Conservation (phyloP, 768 basidiomycete genomes). For the Podaxis rugospora region DNA sequence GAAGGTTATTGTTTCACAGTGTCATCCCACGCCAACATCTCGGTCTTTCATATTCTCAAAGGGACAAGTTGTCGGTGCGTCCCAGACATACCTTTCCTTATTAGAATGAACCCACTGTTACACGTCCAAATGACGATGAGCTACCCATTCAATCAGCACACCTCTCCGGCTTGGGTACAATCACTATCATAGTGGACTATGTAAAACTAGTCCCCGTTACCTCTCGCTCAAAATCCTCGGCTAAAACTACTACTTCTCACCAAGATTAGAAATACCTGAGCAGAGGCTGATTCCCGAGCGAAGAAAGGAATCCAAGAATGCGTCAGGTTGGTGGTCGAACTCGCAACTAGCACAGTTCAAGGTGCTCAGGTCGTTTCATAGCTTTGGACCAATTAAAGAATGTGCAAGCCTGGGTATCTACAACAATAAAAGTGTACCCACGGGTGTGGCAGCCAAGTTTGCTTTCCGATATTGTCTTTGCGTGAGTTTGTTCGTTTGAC, state of each 20-base stretch:
- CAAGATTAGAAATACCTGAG: background rate
- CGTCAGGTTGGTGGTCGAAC: background rate
- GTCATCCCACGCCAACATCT: background rate
- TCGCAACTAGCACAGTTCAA: background rate
- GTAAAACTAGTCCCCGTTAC: background rate
- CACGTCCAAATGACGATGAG: background rate
- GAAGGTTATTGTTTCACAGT: background rate
- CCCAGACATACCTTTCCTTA: background rate
- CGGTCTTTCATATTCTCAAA: background rate
- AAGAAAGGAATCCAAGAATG: background rate
- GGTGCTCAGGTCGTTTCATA: background rate
- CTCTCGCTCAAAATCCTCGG: too few relatives aligned
- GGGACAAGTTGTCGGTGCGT: background rate
- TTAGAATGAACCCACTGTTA: background rate
- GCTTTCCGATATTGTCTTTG: background rate
- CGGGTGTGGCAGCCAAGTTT: background rate
- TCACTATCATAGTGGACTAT: background rate
- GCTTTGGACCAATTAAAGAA: background rate
- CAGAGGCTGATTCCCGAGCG: background rate
- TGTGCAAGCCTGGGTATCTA: background rate
- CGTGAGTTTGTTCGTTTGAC: background rate
- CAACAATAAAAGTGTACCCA: background rate
- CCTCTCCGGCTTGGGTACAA: background rate
- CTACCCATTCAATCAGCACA: background rate
- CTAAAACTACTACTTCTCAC: too few relatives aligned